Evolutionary conservation across 2,329 filamentous ascomycete genomes (phyloP).

Genomic region (Alternaria atra): DNA sequence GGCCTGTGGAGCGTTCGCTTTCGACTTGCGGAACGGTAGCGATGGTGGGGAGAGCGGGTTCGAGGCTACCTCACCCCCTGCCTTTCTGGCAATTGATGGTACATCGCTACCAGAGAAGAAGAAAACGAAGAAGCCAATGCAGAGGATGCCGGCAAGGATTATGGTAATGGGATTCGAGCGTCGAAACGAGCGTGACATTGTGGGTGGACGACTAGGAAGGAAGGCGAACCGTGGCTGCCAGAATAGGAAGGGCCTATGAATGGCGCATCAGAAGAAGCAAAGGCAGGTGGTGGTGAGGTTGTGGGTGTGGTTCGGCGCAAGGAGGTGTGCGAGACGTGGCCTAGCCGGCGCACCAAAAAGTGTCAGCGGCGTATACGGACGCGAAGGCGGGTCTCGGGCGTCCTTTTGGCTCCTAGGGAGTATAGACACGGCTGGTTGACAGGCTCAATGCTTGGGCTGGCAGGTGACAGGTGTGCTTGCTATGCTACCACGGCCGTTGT

Average conservation of each 20-base stretch:
- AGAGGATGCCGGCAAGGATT: conserved; percentile 74
- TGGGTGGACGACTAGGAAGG: conserved; percentile 20
- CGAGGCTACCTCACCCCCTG: conserved; percentile 66
- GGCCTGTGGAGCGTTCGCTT: conserved; percentile 62
- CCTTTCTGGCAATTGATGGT: conserved; percentile 59
- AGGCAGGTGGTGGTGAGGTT: conserved; percentile 20
- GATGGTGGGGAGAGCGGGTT: conserved; percentile 78
- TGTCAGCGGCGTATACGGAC: conserved; percentile 17
- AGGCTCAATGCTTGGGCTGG: conserved; percentile 19
- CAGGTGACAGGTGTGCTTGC: conserved; percentile 31
- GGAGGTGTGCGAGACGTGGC: conserved; percentile 45
- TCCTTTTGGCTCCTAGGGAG: conserved; percentile 2
- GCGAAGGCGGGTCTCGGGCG: conserved; percentile 6
- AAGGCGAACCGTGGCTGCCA: conserved; percentile 46
- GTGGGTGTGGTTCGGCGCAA: conserved; percentile 31
- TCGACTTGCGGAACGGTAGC: conserved; percentile 75
- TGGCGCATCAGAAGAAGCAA: conserved; percentile 45
- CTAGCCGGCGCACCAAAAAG: conserved; percentile 36
- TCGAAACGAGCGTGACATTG: conserved; percentile 75
- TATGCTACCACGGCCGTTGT: conserved; percentile 17
- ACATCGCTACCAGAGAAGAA: conserved; percentile 70
- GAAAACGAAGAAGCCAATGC: conserved; percentile 67
- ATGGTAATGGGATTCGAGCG: conserved; percentile 81
- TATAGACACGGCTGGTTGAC: conserved; percentile 7
- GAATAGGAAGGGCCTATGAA: conserved; percentile 35